Conservation (phyloP, 495 filamentous ascomycete genomes). For the Penicillium parvum region DNA sequence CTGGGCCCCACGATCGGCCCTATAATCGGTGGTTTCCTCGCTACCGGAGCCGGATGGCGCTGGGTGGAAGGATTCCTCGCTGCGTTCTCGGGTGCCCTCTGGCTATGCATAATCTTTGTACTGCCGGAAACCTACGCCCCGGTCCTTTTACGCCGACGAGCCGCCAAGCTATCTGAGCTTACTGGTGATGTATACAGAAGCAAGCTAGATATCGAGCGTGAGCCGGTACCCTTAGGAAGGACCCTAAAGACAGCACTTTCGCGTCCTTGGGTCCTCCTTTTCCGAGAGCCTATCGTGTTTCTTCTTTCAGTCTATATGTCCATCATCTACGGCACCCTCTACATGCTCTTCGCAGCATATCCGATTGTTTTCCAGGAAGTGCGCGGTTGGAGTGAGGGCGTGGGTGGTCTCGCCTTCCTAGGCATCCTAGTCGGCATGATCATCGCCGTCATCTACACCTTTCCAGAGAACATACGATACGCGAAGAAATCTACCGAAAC, state of each 20-base stretch:
- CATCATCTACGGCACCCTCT: conserved; percentile 67
- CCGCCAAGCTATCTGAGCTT: conserved; percentile 42
- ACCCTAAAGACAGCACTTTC: conserved; percentile 36
- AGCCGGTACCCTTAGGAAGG: conserved; percentile 18
- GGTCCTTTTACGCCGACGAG: conserved; percentile 47
- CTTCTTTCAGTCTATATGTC: conserved; percentile 63
- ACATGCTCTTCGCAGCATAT: conserved; percentile 71
- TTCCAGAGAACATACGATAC: conserved; percentile 41
- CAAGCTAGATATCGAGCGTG: conserved; percentile 35
- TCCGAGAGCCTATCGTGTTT: conserved; percentile 52
- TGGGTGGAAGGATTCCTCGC: conserved; percentile 56
- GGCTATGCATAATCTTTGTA: conserved; percentile 42
- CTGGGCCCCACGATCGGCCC: conserved; percentile 42
- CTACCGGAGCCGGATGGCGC: conserved; percentile 52
- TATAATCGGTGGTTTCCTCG: conserved; percentile 55
- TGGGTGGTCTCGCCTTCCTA: conserved; percentile 66
- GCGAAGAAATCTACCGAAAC: conserved; percentile 25
- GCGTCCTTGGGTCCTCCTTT: conserved; percentile 39
- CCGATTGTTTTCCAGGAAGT: conserved; percentile 72
- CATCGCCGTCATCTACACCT: conserved; percentile 43
- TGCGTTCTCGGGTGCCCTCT: conserved; percentile 41
- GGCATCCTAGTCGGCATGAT: conserved; percentile 78
- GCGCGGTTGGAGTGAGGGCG: conserved; percentile 64
- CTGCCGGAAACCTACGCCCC: conserved; percentile 56
- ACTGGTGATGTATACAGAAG: conserved; percentile 49